phyloP scores from a whole-genome alignment of 1,284 basidiomycete species.

The Xerocomus cyaneibrunnescens region DNA sequence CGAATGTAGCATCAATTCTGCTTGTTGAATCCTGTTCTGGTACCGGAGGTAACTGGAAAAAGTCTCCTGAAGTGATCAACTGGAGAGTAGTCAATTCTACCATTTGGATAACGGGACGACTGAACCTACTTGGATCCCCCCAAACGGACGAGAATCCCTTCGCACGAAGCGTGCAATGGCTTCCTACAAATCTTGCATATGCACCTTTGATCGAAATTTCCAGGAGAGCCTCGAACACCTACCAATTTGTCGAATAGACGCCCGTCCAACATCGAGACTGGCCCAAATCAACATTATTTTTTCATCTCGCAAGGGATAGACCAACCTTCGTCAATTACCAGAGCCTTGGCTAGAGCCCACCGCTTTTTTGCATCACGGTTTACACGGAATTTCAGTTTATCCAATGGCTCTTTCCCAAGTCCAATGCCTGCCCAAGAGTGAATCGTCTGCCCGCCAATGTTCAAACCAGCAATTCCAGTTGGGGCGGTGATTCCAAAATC shows the following conservation, averaged over 20 bases:
- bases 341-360: slow-evolving; percentile 52
- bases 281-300: background rate
- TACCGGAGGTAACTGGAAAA: slow-evolving; percentile 80
- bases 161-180: slow-evolving; percentile 52
- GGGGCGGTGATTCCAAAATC: slow-evolving; percentile 74
- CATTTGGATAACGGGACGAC: background rate
- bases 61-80: slow-evolving; percentile 77
- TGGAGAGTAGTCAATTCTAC: slow-evolving; percentile 30
- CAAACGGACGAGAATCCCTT: slow-evolving; percentile 54
- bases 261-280: slow-evolving; percentile 62
- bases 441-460: slow-evolving; percentile 76
- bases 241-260: slow-evolving; percentile 68
- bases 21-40: slow-evolving; percentile 41
- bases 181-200: slow-evolving; percentile 22
- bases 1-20: slow-evolving; percentile 45
- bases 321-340: slow-evolving; percentile 74
- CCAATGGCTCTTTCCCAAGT: slow-evolving; percentile 53
- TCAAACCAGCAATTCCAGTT: slow-evolving; percentile 79
- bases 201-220: background rate
- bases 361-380: slow-evolving; percentile 41
- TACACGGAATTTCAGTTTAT: slow-evolving; percentile 52
- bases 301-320: slow-evolving; percentile 1
- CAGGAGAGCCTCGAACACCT: slow-evolving; percentile 9
- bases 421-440: slow-evolving; percentile 78
- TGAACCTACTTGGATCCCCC: slow-evolving; percentile 63